Evolutionary conservation across 495 filamentous ascomycete species (phyloP), one percentile per base, ranked within the genome.

Genomic region (Xylaria castorea): DNA sequence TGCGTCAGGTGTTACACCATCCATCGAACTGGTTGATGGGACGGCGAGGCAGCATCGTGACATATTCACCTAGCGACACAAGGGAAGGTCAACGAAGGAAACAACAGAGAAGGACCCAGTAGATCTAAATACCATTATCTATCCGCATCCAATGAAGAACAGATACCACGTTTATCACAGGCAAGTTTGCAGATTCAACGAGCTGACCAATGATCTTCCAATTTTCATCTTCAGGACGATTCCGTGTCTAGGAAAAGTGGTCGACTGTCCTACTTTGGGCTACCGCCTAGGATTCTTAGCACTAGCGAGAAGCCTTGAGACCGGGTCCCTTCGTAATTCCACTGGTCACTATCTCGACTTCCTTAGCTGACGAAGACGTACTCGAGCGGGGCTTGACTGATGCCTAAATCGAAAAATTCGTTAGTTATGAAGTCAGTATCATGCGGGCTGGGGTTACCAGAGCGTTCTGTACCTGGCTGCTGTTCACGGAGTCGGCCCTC

Each of bases 301-400:
- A 36, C 76, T 71, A 78, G 38, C 75, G 68, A 38, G 76, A 78
- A 32, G 65, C 62, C 11, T 51, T 58, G 0, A 78, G 71, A 18
- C 76, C 76, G n/a, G 53, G 71, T 44, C 75, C 73, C 18, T 55
- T 70, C 3, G 61, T 42, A 11, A 70, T 40, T n/a, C 75, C 76
- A 58, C 68, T 78, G 0, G 18, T 34, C 1, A 76, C 73, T 18
- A 73, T 70, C n/a, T 36, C 40, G 22, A 32, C 64, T 11, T 58
- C n/a, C 32, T 51, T 46, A 8, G 50, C 30, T 3, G 58, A 61
- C 3, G 34, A 38, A n/a, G 7, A 3, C 25, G 34, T 58, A 3
- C 42, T 20, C 68, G 71, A 20, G 67, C 25, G 16, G 62, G 53
- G 11, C 38, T 50, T 9, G 34, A 40, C n/a, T 18, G 38, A 30